Evolutionary conservation across 176 grass and related monocot species (phyloP), one percentile per base, ranked within the genome.

Genomic region (Areca catechu): DNA sequence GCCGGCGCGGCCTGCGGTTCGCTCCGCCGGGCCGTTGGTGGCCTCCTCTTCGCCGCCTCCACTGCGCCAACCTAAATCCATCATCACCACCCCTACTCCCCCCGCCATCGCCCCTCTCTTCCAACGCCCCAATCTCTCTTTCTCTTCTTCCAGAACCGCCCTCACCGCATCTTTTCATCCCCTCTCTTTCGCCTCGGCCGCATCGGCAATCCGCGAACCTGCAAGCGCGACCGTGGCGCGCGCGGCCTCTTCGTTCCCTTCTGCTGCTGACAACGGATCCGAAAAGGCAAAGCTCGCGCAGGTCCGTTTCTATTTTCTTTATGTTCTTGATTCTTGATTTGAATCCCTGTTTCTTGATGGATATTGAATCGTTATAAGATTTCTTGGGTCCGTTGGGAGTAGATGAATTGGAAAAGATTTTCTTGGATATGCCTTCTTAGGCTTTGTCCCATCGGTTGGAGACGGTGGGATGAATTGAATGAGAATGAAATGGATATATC

Each of bases 221-320:
- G 2, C 30, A 24, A 14, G 69, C 17, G 12, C 49, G 15, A 19
- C 7, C 2, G 10, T 15, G 15, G 56, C 49, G 19, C 7, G 21
- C 4, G 22, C 18, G 6, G 24, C 69, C 16, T 7, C 34, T 43
- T 43, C 24, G 27, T 22, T 75, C 5, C 55, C 65, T 25, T 20
- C 76, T 25, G 63, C 93, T 17, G 56, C 74, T 1, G 61, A 73
- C 49, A 67, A 78, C 66, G 74, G 79, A 2, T 63, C 83, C 47
- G 86, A 96, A 59, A 68, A 50, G 17, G 75, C 59, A 4, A 98
- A 98, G 72, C 79, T 98, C 51, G 80, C 78, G 49, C 93, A 98
- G 93, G 93, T 97, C 51, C 9, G 3, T 29, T 29, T n/a, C 16
- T 37, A 48, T n/a, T 24, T 51, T 63, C 25, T 19, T 48, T 48